These are phyloP conservation scores for Ophiocordyceps robertsii DNA, from an alignment of 2,329 filamentous ascomycete species.

Conservation along the genomic window DNA sequence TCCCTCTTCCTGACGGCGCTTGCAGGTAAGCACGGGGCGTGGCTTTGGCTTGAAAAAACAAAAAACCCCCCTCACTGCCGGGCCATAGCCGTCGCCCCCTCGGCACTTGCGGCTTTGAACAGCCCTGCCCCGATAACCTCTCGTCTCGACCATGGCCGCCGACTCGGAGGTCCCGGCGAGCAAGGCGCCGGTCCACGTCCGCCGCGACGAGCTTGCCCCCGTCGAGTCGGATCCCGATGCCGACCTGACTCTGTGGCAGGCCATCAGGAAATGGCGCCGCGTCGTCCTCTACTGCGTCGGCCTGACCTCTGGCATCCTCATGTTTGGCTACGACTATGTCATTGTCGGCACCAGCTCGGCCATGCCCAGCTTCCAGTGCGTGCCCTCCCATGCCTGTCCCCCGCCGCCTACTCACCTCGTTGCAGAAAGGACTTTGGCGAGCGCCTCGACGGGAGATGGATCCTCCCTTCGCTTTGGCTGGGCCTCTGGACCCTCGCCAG, in stretches of 20 bases:
- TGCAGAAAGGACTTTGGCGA: slow-evolving; percentile 19
- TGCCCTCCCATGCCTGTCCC: background rate
- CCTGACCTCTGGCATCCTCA: slow-evolving; percentile 12
- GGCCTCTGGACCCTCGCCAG: slow-evolving; percentile 28
- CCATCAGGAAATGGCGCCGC: slow-evolving; percentile 11
- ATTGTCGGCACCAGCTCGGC: slow-evolving; percentile 17
- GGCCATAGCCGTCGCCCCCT: background rate
- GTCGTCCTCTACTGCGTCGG: slow-evolving; percentile 11
- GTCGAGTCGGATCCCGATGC: background rate
- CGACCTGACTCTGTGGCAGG: slow-evolving; percentile 7
- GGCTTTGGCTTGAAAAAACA: too few species aligned
- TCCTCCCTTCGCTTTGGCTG: slow-evolving; percentile 28
- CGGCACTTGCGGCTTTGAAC: too few species aligned
- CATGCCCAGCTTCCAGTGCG: slow-evolving; percentile 15
- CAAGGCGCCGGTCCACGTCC: background rate
- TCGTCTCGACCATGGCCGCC: background rate
- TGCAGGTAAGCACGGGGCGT: too few species aligned
- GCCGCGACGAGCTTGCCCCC: background rate
- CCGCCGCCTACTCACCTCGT: background rate
- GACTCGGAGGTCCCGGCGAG: background rate
- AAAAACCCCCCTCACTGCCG: background rate
- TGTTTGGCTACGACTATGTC: slow-evolving; percentile 16
- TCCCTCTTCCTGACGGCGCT: too few species aligned
- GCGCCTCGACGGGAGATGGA: slow-evolving; percentile 14
- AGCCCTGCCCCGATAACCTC: background rate